Conservation (phyloP, 495 filamentous ascomycete species). For the Pseudomonodictys pantanalensis region DNA sequence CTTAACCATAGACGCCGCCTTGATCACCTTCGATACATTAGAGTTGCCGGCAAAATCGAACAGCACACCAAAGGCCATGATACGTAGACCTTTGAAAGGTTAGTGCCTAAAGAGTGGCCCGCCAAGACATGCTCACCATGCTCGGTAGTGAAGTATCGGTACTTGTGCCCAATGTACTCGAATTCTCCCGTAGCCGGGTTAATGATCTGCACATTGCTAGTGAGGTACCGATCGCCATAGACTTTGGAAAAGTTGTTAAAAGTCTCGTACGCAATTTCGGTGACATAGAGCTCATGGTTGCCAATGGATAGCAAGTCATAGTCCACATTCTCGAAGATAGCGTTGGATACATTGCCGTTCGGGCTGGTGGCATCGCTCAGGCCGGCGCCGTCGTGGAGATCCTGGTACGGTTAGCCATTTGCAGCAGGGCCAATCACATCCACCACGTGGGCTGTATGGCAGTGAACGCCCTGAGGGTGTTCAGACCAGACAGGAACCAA, state of each 20-base stretch:
- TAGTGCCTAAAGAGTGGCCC: slow-evolving; percentile 20
- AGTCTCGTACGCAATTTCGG: slow-evolving; percentile 70
- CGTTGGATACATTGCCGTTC: slow-evolving; percentile 83
- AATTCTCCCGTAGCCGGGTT: slow-evolving; percentile 63
- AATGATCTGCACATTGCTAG: slow-evolving; percentile 80
- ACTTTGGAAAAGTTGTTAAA: slow-evolving; percentile 61
- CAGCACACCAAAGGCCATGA: slow-evolving; percentile 87
- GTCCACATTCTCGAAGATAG: slow-evolving; percentile 75
- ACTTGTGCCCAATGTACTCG: slow-evolving; percentile 76
- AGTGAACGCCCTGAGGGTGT: no score
- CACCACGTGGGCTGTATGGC: no score
- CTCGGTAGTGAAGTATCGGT: slow-evolving; percentile 82
- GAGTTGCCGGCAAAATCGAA: slow-evolving; percentile 88
- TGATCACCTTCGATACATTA: slow-evolving; percentile 81
- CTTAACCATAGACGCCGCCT: slow-evolving; percentile 71
- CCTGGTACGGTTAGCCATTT: no score
- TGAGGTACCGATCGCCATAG: slow-evolving; percentile 65
- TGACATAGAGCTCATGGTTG: slow-evolving; percentile 93
- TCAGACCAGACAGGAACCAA: slow-evolving; percentile 44
- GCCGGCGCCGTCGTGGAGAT: slow-evolving; percentile 91
- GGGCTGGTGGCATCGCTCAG: slow-evolving; percentile 86
- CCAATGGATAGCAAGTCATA: slow-evolving; percentile 85
- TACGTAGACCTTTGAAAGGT: slow-evolving; percentile 60
- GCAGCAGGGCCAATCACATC: no score
- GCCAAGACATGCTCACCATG: slow-evolving; percentile 51